Evolutionary conservation across 805 yeast species (phyloP).

Genomic region (Isabelozyma heimii): DNA sequence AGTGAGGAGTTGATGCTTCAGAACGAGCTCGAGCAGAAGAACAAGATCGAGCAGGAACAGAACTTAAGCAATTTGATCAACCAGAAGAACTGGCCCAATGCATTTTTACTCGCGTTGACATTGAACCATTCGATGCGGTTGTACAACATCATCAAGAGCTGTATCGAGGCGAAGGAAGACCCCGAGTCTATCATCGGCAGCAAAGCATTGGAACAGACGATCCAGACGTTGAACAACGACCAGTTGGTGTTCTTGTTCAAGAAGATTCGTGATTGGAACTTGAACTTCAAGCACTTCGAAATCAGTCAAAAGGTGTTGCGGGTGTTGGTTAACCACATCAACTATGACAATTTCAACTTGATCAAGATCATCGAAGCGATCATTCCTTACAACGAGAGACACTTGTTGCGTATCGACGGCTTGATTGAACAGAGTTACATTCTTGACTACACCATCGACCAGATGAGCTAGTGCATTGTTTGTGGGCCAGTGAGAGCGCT

Average conservation of each 20-base stretch:
- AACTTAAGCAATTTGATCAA: conserved; percentile 71
- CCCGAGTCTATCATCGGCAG: conserved; percentile 53
- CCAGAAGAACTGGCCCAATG: conserved; percentile 80
- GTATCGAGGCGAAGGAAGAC: conserved; percentile 52
- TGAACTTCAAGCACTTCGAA: conserved; percentile 75
- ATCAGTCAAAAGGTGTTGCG: conserved; percentile 77
- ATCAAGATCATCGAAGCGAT: conserved; percentile 69
- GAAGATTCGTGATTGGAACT: conserved; percentile 92
- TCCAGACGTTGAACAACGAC: conserved; percentile 55
- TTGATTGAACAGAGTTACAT: conserved; percentile 82
- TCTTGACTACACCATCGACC: conserved; percentile 78
- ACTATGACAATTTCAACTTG: conserved; percentile 64
- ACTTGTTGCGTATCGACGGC: conserved; percentile 70
- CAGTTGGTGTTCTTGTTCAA: conserved; percentile 62
- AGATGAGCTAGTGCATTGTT: conserved; percentile 48
- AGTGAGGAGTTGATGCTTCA: conserved; percentile 66
- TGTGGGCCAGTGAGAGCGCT: too few species aligned
- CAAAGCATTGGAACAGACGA: conserved; percentile 58
- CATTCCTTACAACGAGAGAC: conserved; percentile 87
- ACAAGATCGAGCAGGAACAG: conserved; percentile 83
- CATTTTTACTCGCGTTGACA: conserved; percentile 80
- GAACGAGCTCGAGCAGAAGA: conserved; percentile 49
- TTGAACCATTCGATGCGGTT: conserved; percentile 89
- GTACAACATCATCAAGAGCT: conserved; percentile 68
- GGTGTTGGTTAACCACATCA: conserved; percentile 56